Conservation (phyloP, 257 asterid species). For the Pogostemon cablin region DNA sequence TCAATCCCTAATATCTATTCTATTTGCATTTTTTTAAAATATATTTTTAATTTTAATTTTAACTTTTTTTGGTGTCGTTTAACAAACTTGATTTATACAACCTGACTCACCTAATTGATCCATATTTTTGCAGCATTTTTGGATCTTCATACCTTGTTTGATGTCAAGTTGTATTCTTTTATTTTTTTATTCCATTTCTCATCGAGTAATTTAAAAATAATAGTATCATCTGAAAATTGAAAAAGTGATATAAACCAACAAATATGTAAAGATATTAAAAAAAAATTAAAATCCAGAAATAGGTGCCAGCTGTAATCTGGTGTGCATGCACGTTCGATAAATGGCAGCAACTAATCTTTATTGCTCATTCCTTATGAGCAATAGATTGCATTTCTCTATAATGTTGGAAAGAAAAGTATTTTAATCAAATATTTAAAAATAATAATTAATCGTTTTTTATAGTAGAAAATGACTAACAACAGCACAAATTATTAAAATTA, state of each 20-base stretch:
- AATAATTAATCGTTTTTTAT: too few relatives aligned
- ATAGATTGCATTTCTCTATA: not conserved
- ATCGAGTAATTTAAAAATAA: too few relatives aligned
- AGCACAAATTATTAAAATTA: too few relatives aligned
- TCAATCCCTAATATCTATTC: not conserved
- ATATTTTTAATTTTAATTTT: not conserved
- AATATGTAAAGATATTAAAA: not conserved
- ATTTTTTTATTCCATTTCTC: too few relatives aligned
- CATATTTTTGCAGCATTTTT: not conserved
- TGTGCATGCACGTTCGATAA: not conserved
- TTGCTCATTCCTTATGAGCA: not conserved
- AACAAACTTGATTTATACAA: slow-evolving; percentile 6
- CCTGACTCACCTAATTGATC: slow-evolving; percentile 20
- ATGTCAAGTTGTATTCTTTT: not conserved
- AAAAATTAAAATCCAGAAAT: not conserved
- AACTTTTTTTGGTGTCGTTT: not conserved
- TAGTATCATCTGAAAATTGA: too few relatives aligned
- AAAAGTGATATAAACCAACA: too few relatives aligned
- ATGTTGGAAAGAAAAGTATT: not conserved
- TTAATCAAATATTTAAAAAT: too few relatives aligned
- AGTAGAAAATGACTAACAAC: too few relatives aligned
- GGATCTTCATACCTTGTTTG: slow-evolving; percentile 8
- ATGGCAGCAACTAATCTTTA: slow-evolving; percentile 3
- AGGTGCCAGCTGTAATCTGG: not conserved
- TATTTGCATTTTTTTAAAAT: not conserved